Base-by-base conservation (phyloP, 2,329 filamentous ascomycete genomes). In the Talaromyces sp. region DNA sequence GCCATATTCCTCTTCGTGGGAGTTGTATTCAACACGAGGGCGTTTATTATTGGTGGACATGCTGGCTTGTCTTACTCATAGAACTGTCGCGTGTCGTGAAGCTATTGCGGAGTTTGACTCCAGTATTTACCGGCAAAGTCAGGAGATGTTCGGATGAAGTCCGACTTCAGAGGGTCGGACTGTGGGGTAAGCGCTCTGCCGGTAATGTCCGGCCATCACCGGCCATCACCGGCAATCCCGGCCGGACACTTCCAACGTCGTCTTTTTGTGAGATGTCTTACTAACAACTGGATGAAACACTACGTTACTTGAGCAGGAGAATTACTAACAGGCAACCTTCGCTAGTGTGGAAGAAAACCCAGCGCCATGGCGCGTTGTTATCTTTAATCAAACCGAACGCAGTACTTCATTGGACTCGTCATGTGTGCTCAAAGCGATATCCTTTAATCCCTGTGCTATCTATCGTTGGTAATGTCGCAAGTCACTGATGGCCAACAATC, bases 21-120 rank as follows among this genome's bases (percentile, higher is more conserved):
- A 37, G 22, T 35, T n/a, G 19, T 56, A 28, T n/a, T 56, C 46
- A 8, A 45, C 39, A 37, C 53, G 52, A 33, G 21, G 7, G n/a
- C 53, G 57, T 43, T 56, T 50, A 31, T 56, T 50, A 46, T 56
- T 55, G 40, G 37, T 19, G 28, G 57, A 39, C 57, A 59, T 59
- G n/a, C 25, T 52, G 35, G 22, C 15, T 19, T 36, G 21, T 35
- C 5, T 28, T n/a, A 15, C 21, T 22, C 22, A 5, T 8, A 28
- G 11, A 28, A 22, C 21, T n/a, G 13, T 15, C 4, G 25, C 7
- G 19, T 35, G 15, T 48, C 48, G 22, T 52, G 48, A 39, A 52
- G 48, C 35, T 52, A 25, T 52, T 28, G 33, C 25, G 48, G 17
- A 33, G 19, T 51, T 17, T 17, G 7, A 28, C 7, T 25, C 15